Evolutionary conservation across 805 yeast genomes (phyloP), one percentile per base, ranked within the genome.

Genomic region (Candida qinlingensis): DNA sequence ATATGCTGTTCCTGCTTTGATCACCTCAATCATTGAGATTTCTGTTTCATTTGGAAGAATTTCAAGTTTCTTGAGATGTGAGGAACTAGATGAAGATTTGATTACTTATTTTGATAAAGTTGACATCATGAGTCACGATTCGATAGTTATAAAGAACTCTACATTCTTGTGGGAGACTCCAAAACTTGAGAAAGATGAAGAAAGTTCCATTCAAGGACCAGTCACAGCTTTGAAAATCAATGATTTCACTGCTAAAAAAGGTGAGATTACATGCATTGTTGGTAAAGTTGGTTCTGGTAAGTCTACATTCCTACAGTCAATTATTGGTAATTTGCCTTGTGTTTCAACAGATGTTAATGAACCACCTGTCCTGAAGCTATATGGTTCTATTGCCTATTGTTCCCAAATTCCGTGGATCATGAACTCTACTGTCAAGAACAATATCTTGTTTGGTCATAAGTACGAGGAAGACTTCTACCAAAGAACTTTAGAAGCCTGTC

Each of bases 401-500:
- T 83, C 96, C 2, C 98, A 91, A 68, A 82, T 86, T 37, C 95
- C 99, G 1, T 94, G 99, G 99, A 90, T 94, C 54, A 85, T 90
- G 85, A 94, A 94, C 62, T 97, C 96, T 30, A 75, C 95, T 5
- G 92, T 94, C 5, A 85, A 80, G 58, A 97, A 92, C 31, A 94
- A 94, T 63, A 87, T 94, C 61, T 64, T 90, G 44, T 94, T 94
- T 68, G 99, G 99, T 25, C 89, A 84, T 61, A 83, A 76, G 56
- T 87, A 72, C 64, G 97, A 94, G 59, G 77, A 85, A 11, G 85
- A 75, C 4, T 91, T 91, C 59, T 94, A 94, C 67, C 77, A 83
- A 33, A 76, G 75, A 54, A 92, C 96, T 0, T 68, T 94, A 19
- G 79, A 81, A 46, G 96, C 97, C 0, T 94, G 99, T 73, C 97